A percentile compares a stretch with the other conserved stretches of the same genome.
Conservation (phyloP, 768 basidiomycete species). For the Russula sp. region DNA sequence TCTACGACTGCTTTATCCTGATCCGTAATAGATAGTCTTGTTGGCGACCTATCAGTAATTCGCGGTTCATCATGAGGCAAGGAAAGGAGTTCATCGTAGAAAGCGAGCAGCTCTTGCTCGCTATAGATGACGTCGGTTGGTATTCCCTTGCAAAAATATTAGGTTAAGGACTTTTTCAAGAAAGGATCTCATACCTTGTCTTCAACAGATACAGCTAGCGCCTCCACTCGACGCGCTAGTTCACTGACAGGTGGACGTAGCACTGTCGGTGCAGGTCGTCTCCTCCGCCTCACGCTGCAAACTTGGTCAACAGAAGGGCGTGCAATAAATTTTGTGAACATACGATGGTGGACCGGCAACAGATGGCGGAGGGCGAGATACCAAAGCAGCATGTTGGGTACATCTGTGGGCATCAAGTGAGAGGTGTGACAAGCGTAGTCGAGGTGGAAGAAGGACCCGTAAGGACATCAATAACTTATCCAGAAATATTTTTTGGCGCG, state of each 20-base stretch:
- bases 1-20: conserved; percentile 35
- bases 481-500: background rate
- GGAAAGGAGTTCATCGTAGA: conserved; percentile 45
- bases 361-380: background rate
- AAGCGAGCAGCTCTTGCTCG: conserved; percentile 40
- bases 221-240: conserved; percentile 26
- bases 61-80: conserved; percentile 26
- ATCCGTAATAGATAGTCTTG: conserved; percentile 8
- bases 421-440: background rate
- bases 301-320: background rate
- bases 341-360: background rate
- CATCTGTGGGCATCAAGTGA: background rate
- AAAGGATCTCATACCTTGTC: conserved; percentile 3
- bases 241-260: conserved; percentile 4
- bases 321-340: background rate
- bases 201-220: conserved; percentile 9
- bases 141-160: background rate
- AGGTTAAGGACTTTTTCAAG: background rate
- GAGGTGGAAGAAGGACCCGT: background rate
- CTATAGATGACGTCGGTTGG: conserved; percentile 30
- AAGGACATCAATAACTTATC: background rate
- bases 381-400: conserved; percentile 6
- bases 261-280: background rate
- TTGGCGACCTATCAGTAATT: conserved; percentile 17
- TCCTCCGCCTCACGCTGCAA: conserved; percentile 6